phyloP scores from a whole-genome alignment of 2,329 filamentous ascomycete genomes.

The Fusarium duplospermum region DNA sequence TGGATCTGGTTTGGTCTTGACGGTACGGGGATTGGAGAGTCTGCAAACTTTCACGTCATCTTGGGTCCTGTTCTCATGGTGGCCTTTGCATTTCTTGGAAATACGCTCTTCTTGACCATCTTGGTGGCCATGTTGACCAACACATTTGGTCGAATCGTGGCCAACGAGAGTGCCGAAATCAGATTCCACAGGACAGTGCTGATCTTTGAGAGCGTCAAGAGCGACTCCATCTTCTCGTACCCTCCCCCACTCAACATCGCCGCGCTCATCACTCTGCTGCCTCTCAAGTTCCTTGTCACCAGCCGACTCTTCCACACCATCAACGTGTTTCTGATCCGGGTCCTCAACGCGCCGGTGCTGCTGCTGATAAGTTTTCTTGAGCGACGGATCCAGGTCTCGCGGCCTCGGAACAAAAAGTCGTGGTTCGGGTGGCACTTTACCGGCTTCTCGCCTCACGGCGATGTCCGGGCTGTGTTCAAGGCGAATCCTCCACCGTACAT shows the following conservation, averaged over 20 bases:
- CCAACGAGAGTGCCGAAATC: constrained; percentile 74
- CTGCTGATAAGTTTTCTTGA: constrained; percentile 70
- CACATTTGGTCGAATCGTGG: constrained; percentile 74
- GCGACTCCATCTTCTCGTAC: constrained; percentile 75
- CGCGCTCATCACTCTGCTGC: constrained; percentile 70
- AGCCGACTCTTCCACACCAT: constrained; percentile 75
- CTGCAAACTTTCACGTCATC: constrained; percentile 70
- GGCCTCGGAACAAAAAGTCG: constrained; percentile 14
- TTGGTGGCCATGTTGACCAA: constrained; percentile 78
- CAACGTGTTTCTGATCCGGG: constrained; percentile 71
- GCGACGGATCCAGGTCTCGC: constrained; percentile 58
- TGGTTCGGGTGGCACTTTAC: constrained; percentile 55
- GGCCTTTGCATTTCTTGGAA: constrained; percentile 77
- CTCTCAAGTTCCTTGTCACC: constrained; percentile 70
- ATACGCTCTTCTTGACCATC: constrained; percentile 73
- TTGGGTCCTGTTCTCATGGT: constrained; percentile 76
- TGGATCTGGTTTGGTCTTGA: constrained; percentile 84
- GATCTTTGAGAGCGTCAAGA: constrained; percentile 79
- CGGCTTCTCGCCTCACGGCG: constrained; percentile 63
- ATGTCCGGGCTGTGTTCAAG: constrained; percentile 69
- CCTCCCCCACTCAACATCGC: constrained; percentile 76
- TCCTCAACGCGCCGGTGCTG: constrained; percentile 71
- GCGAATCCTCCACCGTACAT: constrained; percentile 61
- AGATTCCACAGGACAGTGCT: constrained; percentile 76
- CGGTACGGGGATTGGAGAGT: constrained; percentile 62